These are phyloP conservation scores for Diphasiastrum complanatum DNA, from an alignment of 83 land plant species.

Conservation along the genomic window DNA sequence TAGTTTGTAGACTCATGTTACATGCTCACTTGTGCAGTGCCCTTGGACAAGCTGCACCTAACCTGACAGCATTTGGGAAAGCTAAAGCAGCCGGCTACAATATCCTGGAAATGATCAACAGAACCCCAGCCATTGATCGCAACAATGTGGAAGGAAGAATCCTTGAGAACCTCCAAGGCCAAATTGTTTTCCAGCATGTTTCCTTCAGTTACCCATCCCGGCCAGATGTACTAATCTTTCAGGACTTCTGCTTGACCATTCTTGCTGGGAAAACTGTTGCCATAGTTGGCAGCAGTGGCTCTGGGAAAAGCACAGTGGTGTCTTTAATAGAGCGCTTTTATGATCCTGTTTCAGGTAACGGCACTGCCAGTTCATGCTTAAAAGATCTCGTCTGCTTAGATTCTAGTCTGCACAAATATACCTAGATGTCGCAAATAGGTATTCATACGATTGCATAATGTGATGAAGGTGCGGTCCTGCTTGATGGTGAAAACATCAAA, in stretches of 20 bases:
- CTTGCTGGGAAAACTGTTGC: slow-evolving; percentile 89
- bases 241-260: slow-evolving; percentile 51
- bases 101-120: slow-evolving; percentile 56
- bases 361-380: background rate
- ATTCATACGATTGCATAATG: background rate
- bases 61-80: slow-evolving; percentile 72
- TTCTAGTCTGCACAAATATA: background rate
- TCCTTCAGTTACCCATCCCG: slow-evolving; percentile 85
- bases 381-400: too few relatives aligned
- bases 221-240: slow-evolving; percentile 62
- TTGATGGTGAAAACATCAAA: slow-evolving; percentile 74
- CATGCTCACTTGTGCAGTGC: too few relatives aligned
- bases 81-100: slow-evolving; percentile 77
- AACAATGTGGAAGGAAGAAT: slow-evolving; percentile 47
- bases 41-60: slow-evolving; percentile 83
- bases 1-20: too few relatives aligned
- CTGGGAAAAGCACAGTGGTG: slow-evolving; percentile 92
- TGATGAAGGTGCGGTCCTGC: slow-evolving; percentile 57
- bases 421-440: background rate
- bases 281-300: slow-evolving; percentile 89
- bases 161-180: slow-evolving; percentile 55
- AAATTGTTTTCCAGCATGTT: slow-evolving; percentile 65
- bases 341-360: slow-evolving; percentile 61
- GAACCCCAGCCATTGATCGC: slow-evolving; percentile 54
- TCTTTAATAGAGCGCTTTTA: slow-evolving; percentile 91